These are phyloP conservation scores for Sugiyamaella grinbergsii DNA, from an alignment of 1,139 yeast genomes.

Conservation along the genomic window DNA sequence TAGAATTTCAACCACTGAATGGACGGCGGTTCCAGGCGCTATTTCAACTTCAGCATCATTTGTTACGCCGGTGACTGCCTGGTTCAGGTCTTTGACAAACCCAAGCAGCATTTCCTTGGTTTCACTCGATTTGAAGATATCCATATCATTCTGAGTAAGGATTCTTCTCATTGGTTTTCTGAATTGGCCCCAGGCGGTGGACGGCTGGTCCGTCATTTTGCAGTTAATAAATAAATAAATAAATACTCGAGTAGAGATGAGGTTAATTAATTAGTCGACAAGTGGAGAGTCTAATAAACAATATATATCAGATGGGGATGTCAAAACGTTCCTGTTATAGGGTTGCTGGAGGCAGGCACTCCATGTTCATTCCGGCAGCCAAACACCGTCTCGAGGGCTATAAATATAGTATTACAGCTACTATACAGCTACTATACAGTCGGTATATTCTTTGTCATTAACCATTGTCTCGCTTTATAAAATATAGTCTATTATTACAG, in stretches of 20 bases:
- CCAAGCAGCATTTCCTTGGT: slow-evolving; percentile 54
- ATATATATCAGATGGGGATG: no score
- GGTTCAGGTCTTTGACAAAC: slow-evolving; percentile 63
- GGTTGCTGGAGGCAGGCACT: no score
- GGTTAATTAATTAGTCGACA: no score
- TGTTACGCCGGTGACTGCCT: slow-evolving; percentile 64
- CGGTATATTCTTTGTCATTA: no score
- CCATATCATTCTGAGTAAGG: slow-evolving; percentile 61
- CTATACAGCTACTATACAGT: no score
- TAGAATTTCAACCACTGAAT: slow-evolving; percentile 47
- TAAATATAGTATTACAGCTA: no score
- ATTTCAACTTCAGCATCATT: slow-evolving; percentile 34
- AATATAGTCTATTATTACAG: no score
- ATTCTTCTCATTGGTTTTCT: slow-evolving; percentile 50
- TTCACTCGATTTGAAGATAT: slow-evolving; percentile 58
- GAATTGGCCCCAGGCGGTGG: slow-evolving; percentile 12
- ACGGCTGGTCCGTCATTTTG: not conserved
- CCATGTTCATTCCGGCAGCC: no score
- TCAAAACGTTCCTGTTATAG: no score
- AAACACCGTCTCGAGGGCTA: no score
- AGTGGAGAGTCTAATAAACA: no score
- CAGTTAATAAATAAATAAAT: not conserved
- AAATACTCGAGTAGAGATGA: not conserved
- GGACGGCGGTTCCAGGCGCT: slow-evolving; percentile 36
- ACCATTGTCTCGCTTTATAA: no score